A percentile compares a stretch with the other conserved stretches of the same genome.
phyloP scores from a whole-genome alignment of 176 grass and related monocot genomes.

The Secale cereale region DNA sequence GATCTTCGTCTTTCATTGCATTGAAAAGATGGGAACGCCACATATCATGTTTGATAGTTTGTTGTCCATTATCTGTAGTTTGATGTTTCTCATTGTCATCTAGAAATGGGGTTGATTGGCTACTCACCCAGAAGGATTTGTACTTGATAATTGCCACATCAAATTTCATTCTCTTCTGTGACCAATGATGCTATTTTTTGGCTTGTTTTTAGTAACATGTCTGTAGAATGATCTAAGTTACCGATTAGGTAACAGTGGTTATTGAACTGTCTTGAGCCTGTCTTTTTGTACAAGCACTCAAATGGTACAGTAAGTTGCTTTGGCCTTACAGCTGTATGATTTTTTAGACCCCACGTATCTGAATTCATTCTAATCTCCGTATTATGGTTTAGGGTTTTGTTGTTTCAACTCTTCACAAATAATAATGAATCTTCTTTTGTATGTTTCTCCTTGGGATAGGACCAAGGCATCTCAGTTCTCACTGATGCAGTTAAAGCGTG shows the following conservation, averaged over 20 bases:
- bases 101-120: neutral
- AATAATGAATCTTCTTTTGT: neutral
- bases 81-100: neutral
- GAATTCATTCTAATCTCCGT: neutral
- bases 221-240: neutral
- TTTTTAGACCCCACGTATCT: neutral
- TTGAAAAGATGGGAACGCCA: no score
- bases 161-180: no score
- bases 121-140: neutral
- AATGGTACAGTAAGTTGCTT: neutral
- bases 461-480: constrained; percentile 78
- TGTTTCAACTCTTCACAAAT: neutral
- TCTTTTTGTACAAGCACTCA: neutral
- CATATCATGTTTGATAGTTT: neutral
- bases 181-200: neutral
- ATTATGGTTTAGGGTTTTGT: neutral
- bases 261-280: neutral
- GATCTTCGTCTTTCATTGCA: no score
- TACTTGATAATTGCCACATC: neutral
- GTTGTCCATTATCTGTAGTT: neutral
- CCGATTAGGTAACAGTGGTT: neutral
- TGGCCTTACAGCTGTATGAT: neutral
- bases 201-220: neutral
- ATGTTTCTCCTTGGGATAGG: constrained; percentile 35
- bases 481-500: constrained; percentile 77